Evolutionary conservation across 2,329 filamentous ascomycete species (phyloP), one percentile per base, ranked within the genome.

Genomic region (Diplodia scrobiculata): DNA sequence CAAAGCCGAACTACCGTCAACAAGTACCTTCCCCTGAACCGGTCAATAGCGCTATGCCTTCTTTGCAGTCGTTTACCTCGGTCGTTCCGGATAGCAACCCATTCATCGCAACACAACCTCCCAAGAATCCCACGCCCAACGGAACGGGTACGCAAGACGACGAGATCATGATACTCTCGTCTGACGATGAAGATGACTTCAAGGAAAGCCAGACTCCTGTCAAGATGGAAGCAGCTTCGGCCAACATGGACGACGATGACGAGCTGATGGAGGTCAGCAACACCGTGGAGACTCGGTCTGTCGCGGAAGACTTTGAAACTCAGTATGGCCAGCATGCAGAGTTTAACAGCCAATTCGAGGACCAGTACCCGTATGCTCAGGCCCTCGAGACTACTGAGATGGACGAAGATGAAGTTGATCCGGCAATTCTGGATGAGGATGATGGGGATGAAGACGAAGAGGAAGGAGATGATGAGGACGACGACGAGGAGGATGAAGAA

Each of bases 151-250:
- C 29, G 6, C n/a, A 59, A 34, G 53, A 21, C n/a, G 32, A 58
- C 36, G 53, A 66, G 29, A 52, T 66, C 10, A 60, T 60, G 21
- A 45, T 66, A 19, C 64, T 66, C 17, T 66, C 64, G 10, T 66
- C 64, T 27, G 64, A 60, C 14, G 64, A 60, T 14, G 64, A 66
- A 5, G 63, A 52, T 21, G 53, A 52, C 1, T 32, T 19, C 11
- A 36, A 19, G n/a, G 41, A 32, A n/a, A 58, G 25, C 6, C 38
- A 55, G 25, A 21, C 10, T 9, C 41, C 47, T 1, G 34, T 19
- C 29, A 59, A 59, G 13, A 19, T 9, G 21, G 48, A 66, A 34
- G 32, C 32, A 2, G 5, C 10, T 5, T 10, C 53, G 27, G 14
- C 7, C 9, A 27, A 34, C 9, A 11, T 19, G 5, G 50, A 53